Conservation (phyloP, 1,139 yeast species). For the Yamadazyma taylorii region DNA sequence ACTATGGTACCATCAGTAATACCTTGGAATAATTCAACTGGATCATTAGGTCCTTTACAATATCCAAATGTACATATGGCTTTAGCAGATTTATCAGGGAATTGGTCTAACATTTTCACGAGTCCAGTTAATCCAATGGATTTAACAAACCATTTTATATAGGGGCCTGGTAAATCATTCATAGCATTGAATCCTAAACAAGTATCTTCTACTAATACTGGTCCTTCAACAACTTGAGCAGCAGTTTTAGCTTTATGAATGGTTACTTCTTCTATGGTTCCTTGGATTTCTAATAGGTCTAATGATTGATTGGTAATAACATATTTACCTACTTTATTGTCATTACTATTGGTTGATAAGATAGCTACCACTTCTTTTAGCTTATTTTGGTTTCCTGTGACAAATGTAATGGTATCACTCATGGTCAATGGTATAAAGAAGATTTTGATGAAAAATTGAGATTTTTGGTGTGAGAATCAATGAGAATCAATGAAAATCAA, state of each 20-base stretch:
- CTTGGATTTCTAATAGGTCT: conserved; percentile 91
- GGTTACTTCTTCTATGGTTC: conserved; percentile 80
- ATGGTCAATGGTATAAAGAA: conserved; percentile 2
- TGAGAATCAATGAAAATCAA: too few species aligned
- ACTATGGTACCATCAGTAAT: conserved; percentile 80
- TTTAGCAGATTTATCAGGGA: conserved; percentile 79
- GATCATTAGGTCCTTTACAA: conserved; percentile 77
- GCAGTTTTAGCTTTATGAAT: conserved; percentile 79
- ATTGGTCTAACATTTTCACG: conserved; percentile 74
- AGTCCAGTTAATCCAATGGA: conserved; percentile 71
- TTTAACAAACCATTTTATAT: conserved; percentile 83
- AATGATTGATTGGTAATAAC: conserved; percentile 58
- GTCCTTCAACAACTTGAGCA: conserved; percentile 57
- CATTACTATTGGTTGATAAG: conserved; percentile 36
- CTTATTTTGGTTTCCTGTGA: conserved; percentile 88
- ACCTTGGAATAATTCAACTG: conserved; percentile 80
- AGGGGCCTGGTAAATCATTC: conserved; percentile 87
- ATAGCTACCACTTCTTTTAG: conserved; percentile 80
- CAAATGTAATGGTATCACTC: conserved; percentile 52
- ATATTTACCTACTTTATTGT: conserved; percentile 50
- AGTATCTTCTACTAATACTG: conserved; percentile 94
- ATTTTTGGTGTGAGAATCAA: too few species aligned
- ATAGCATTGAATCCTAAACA: conserved; percentile 82
- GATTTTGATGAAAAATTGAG: neutral
- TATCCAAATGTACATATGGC: conserved; percentile 94